Evolutionary conservation across 1,139 yeast genomes (phyloP), one percentile per base, ranked within the genome.

Genomic region (Magnusiomyces paraingens): DNA sequence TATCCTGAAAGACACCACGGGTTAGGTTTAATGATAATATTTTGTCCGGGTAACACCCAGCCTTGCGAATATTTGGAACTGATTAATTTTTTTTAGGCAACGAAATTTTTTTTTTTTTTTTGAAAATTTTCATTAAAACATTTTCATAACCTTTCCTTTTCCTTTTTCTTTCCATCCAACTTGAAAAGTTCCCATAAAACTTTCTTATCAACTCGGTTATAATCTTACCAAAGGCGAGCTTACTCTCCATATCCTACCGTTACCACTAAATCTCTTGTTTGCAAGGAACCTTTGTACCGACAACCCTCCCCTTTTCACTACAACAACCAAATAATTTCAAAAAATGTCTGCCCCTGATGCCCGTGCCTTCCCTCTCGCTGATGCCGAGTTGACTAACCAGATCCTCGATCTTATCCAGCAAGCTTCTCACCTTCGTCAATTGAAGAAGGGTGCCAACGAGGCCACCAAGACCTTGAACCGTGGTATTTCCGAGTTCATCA

Each of bases 401-500:
- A 93, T 94, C 74, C 83, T 94, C 72, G 99, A 93, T 70, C 91
- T 94, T 70, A 94, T 88, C 67, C 99, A 93, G 79, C 99, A 93
- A 79, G 89, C 98, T 60, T 91, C 95, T 69, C 91, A 88, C 78
- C 83, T 93, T 75, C 90, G 98, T 80, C 99, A 94, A 78, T 84
- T 93, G 75, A 93, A 94, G 83, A 93, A 93, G 77, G 99, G 99
- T 75, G 99, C 99, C 64, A 93, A 94, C 75, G 99, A 93, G 79
- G 96, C 99, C 67, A 94, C 99, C 79, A 93, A 94, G 82, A 93
- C 99, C 67, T 83, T 93, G 77, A 93, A 94, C 86, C 89, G 99
- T 81, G 99, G 99, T 83, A 93, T 94, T 70, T 87, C 97, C 67
- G 99, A 93, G 79, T 93, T 94, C 82, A 91, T 94, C 76, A 89